phyloP scores from a whole-genome alignment of 208 protist genomes.

The Wallacemonas sp. region DNA sequence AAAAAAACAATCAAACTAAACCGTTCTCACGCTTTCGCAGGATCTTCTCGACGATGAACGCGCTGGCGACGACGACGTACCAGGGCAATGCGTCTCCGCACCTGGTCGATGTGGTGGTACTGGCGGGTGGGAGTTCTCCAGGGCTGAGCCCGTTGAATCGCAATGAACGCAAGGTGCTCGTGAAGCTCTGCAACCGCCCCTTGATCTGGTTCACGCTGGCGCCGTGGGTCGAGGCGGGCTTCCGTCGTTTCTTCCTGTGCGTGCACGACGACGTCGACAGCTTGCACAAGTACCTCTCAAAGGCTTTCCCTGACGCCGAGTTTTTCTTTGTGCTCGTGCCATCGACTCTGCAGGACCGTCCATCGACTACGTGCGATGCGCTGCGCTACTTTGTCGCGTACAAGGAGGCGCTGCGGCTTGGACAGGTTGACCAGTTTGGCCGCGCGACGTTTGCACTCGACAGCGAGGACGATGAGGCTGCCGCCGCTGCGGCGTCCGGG shows the following conservation, averaged over 20 bases:
- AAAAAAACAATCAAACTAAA: neutral
- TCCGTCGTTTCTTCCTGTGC: conserved; percentile 75
- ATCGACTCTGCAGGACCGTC: conserved; percentile 37
- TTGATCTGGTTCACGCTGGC: conserved; percentile 82
- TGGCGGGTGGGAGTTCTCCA: conserved; percentile 58
- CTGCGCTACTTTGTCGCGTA: conserved; percentile 68
- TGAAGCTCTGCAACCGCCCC: conserved; percentile 62
- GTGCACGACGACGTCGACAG: conserved; percentile 68
- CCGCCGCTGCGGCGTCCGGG: neutral
- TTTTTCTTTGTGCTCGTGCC: conserved; percentile 75
- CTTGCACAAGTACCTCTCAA: conserved; percentile 60
- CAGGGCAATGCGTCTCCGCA: neutral
- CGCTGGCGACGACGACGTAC: too few relatives aligned
- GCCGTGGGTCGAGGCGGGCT: conserved; percentile 75
- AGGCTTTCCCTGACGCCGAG: conserved; percentile 45
- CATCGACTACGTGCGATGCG: conserved; percentile 72
- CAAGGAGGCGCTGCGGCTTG: conserved; percentile 60
- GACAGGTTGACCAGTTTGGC: conserved; percentile 19
- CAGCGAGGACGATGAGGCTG: conserved; percentile 5
- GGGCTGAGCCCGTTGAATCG: conserved; percentile 53
- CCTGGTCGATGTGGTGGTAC: conserved; percentile 81
- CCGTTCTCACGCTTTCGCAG: too few relatives aligned
- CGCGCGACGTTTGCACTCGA: conserved; percentile 7
- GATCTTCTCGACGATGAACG: too few relatives aligned
- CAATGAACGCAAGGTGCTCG: conserved; percentile 46